Base-by-base conservation (phyloP, 768 basidiomycete species). In the Imleria badia region DNA sequence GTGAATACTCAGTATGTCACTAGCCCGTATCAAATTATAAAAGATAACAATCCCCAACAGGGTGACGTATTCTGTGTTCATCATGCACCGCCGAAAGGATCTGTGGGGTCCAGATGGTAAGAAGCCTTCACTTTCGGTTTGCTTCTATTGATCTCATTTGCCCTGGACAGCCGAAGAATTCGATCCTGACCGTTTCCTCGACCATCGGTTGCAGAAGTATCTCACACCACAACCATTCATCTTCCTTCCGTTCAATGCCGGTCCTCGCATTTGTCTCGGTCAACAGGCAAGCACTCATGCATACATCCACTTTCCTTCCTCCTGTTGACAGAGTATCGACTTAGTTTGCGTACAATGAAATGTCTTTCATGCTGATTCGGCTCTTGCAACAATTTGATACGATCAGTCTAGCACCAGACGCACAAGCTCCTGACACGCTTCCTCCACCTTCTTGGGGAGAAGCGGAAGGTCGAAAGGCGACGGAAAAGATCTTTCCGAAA, bases 51-150 rank as follows among this genome's bases (percentile, higher is more conserved):
- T 22, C 38, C 17, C 6, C 6, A 2, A 13, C 36, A 53, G 79
- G 47, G 64, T 75, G 6, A 55, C 72, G 0, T 87, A 84, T 60
- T 83, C 83, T 6, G 80, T 85, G 10, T 76, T 86, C 53, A 59
- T 82, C 56, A 86, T 87, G 84, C 86, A 89, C 35, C 73, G 86
- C 35, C 75, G 84, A 45, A 79, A 74, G 45, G 83, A 85, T 50
- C 77, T 85, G 2, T 89, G 86, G 86, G 86, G 86, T 8, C 85
- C 86, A 10, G 86, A 87, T 65, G 85, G 84, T 84, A 45, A 52
- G 51, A 8, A n/a, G 8, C 14, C 38, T 45, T 45, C 36, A 29
- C 13, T 10, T 13, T 15, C 6, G 6, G 14, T 36, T n/a, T 4
- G 1, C 22, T 3, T 12, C 29, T 10, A 52, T 51, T 54, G 20